Percentiles rank a stretch among this genome's conserved stretches.
Conservation (phyloP, 805 yeast species). For the Citeromyces nyonsensis region DNA sequence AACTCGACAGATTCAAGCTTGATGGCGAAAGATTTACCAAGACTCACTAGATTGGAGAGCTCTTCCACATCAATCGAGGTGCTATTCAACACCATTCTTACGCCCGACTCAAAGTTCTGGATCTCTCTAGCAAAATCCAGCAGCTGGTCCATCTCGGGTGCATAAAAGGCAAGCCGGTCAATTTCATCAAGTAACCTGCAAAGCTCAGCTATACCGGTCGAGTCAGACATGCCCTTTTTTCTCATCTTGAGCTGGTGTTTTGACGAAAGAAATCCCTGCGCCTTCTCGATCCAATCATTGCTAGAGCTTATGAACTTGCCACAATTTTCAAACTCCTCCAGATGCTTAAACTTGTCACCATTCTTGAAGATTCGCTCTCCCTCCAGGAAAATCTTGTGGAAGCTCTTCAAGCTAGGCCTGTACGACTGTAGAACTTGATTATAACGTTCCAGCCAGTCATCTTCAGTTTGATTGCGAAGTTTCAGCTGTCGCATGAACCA, state of each 20-base stretch:
- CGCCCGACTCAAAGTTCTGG: constrained; percentile 30
- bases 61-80: constrained; percentile 21
- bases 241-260: constrained; percentile 23
- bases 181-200: constrained; percentile 25
- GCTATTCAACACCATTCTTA: constrained; percentile 18
- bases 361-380: constrained; percentile 30
- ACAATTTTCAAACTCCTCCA: constrained; percentile 14
- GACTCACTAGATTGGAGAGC: constrained; percentile 31
- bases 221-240: constrained; percentile 8
- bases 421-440: constrained; percentile 22
- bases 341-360: constrained; percentile 4
- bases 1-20: constrained; percentile 28
- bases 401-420: constrained; percentile 28
- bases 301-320: constrained; percentile 26
- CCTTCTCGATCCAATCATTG: constrained; percentile 35
- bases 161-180: constrained; percentile 30
- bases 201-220: constrained; percentile 15
- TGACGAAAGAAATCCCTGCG: constrained; percentile 33
- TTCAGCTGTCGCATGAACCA: constrained; percentile 13
- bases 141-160: constrained; percentile 47
- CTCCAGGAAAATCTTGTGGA: constrained; percentile 29
- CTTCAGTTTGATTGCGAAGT: constrained; percentile 18
- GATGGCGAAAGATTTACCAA: constrained; percentile 48
- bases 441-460: constrained; percentile 35
- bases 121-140: constrained; percentile 36